phyloP scores from a whole-genome alignment of 176 grass and related monocot species.

The Pharus latifolius region DNA sequence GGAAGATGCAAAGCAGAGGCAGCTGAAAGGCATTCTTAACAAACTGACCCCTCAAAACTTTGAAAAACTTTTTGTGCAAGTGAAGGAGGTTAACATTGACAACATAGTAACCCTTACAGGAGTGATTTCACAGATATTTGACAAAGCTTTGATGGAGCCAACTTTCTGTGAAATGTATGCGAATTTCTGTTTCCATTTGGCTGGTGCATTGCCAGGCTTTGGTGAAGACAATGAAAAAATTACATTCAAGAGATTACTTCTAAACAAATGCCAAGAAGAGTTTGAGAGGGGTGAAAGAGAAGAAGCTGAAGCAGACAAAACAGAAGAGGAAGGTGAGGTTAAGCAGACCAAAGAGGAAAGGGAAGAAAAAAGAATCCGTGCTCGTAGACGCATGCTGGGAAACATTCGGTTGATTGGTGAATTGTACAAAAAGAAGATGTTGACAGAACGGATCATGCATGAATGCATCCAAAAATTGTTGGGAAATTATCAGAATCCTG shows the following conservation, averaged over 20 bases:
- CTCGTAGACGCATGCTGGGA: conserved; percentile 80
- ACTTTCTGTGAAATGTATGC: conserved; percentile 99
- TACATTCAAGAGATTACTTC: conserved; percentile 82
- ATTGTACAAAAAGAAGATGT: conserved; percentile 91
- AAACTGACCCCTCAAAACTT: conserved; percentile 95
- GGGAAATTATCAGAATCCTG: conserved; percentile 48
- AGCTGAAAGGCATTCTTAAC: conserved; percentile 83
- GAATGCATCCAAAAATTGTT: conserved; percentile 89
- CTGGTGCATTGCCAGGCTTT: conserved; percentile 59
- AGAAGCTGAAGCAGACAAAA: conserved; percentile 85
- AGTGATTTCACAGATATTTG: conserved; percentile 95
- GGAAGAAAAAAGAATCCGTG: conserved; percentile 65
- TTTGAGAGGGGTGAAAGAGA: conserved; percentile 95
- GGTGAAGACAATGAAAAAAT: conserved; percentile 73
- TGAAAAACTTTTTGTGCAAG: conserved; percentile 81
- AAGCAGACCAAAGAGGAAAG: conserved; percentile 79
- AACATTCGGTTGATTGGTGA: conserved; percentile 97
- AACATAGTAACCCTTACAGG: conserved; percentile 54
- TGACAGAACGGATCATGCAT: conserved; percentile 95
- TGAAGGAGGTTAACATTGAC: conserved; percentile 81
- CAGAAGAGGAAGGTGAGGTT: conserved; percentile 82
- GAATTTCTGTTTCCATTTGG: conserved; percentile 66
- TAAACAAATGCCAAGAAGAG: conserved; percentile 94
- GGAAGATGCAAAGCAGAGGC: conserved; percentile 64
- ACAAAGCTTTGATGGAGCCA: conserved; percentile 93